Percentiles rank a stretch among this genome's conserved stretches.
phyloP scores from a whole-genome alignment of 768 basidiomycete genomes.

The Russula vinacea region DNA sequence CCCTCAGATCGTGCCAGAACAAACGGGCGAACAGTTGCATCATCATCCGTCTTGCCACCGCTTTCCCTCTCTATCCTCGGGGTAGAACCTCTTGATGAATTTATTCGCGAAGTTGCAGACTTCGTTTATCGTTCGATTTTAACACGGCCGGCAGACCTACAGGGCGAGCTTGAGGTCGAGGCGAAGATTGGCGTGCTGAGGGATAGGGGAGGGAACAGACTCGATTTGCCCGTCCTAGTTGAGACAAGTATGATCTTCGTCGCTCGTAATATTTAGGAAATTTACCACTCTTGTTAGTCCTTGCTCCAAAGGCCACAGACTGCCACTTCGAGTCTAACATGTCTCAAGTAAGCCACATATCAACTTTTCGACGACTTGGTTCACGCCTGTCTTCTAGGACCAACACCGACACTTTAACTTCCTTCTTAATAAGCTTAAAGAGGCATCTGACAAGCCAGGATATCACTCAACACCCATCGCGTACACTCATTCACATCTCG shows the following conservation, averaged over 20 bases:
- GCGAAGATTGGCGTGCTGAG: conserved; percentile 81
- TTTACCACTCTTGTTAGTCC: conserved; percentile 48
- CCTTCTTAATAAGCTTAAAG: conserved; percentile 80
- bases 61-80: conserved; percentile 80
- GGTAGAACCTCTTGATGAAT: conserved; percentile 89
- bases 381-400: conserved; percentile 44
- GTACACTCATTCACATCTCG: conserved; percentile 72
- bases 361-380: conserved; percentile 3
- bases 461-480: conserved; percentile 57
- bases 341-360: conserved; percentile 60
- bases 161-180: conserved; percentile 76
- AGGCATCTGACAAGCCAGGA: conserved; percentile 49
- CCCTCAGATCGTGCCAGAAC: conserved; percentile 35
- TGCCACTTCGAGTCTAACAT: conserved; percentile 90
- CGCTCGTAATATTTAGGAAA: neutral
- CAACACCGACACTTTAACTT: conserved; percentile 88
- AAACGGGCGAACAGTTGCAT: conserved; percentile 32
- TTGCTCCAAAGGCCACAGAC: conserved; percentile 58
- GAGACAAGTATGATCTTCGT: conserved; percentile 63
- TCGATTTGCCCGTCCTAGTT: conserved; percentile 68
- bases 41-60: conserved; percentile 47
- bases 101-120: conserved; percentile 87
- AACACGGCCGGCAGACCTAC: conserved; percentile 48
- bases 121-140: conserved; percentile 74
- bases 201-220: conserved; percentile 55